phyloP scores from a whole-genome alignment of 495 filamentous ascomycete genomes.

The Lepraria neglecta region DNA sequence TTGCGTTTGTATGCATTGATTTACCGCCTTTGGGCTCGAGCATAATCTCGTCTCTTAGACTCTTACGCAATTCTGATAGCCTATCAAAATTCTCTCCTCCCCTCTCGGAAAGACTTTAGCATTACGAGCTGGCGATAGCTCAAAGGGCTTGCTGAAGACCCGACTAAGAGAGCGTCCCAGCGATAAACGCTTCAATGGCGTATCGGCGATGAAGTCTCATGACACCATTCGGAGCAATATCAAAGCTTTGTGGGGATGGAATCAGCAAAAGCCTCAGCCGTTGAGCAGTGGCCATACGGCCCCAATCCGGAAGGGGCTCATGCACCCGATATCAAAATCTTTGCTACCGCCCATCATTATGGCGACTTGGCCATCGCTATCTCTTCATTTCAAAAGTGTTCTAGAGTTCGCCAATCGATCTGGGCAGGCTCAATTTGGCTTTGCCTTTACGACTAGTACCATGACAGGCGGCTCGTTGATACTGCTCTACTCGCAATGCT shows the following conservation, averaged over 20 bases:
- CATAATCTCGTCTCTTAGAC: conserved; percentile 3
- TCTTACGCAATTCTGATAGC: not conserved
- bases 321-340: not conserved
- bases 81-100: conserved; percentile 3
- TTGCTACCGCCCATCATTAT: not conserved
- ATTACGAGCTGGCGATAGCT: conserved; percentile 1
- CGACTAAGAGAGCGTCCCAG: conserved; percentile 17
- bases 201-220: conserved; percentile 13
- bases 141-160: not conserved
- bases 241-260: conserved; percentile 5
- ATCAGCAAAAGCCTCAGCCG: conserved; percentile 10
- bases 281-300: not conserved
- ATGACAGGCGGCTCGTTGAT: not conserved
- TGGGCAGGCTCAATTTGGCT: not conserved
- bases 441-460: not conserved
- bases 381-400: not conserved
- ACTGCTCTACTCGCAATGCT: not conserved
- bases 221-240: not conserved
- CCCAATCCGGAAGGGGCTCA: not conserved
- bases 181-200: conserved; percentile 11
- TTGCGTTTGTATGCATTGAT: conserved; percentile 8
- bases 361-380: not conserved
- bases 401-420: not conserved
- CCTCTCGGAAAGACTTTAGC: conserved; percentile 1
- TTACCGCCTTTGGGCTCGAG: conserved; percentile 18